These are phyloP conservation scores for Nitzschia putrida DNA, from an alignment of 108 stramenopile species.

Conservation along the genomic window DNA sequence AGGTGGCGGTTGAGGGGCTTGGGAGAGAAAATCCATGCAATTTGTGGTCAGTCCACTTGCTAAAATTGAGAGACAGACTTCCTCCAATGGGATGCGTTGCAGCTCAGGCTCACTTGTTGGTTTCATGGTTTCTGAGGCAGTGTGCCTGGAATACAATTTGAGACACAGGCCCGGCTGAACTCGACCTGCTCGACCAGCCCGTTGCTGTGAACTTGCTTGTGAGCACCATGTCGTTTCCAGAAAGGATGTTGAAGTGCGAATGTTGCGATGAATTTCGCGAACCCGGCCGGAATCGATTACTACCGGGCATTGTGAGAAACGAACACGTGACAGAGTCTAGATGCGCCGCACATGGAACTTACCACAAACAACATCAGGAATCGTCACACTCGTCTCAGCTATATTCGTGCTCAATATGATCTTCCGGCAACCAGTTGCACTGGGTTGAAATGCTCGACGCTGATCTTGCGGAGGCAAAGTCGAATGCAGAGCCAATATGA, in stretches of 20 bases:
- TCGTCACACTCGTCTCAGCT: conserved; percentile 94
- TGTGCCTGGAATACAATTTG: conserved; percentile 79
- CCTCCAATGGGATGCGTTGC: conserved; percentile 86
- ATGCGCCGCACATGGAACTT: conserved; percentile 3
- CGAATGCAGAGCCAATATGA: conserved; percentile 79
- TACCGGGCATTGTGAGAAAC: not conserved
- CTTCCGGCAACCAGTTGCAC: conserved; percentile 62
- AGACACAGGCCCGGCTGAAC: conserved; percentile 88
- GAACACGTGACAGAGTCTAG: too few species aligned
- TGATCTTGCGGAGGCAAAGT: conserved; percentile 70
- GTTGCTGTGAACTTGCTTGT: conserved; percentile 87
- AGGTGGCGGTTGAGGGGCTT: conserved; percentile 93
- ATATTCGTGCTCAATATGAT: conserved; percentile 80
- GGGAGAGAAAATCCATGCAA: conserved; percentile 76
- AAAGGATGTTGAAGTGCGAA: conserved; percentile 65
- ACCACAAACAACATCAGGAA: conserved; percentile 87
- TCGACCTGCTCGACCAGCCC: conserved; percentile 92
- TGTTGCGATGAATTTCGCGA: conserved; percentile 72
- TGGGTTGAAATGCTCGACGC: conserved; percentile 61
- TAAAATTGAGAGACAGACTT: conserved; percentile 77
- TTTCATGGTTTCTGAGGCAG: conserved; percentile 63
- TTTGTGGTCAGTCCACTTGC: conserved; percentile 47
- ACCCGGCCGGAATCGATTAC: conserved; percentile 82
- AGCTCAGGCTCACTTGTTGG: conserved; percentile 82
- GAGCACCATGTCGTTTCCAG: conserved; percentile 85